Percentiles rank a stretch among this genome's conserved stretches.
phyloP scores from a whole-genome alignment of 2,329 filamentous ascomycete genomes.

The Fusarium duplospermum region DNA sequence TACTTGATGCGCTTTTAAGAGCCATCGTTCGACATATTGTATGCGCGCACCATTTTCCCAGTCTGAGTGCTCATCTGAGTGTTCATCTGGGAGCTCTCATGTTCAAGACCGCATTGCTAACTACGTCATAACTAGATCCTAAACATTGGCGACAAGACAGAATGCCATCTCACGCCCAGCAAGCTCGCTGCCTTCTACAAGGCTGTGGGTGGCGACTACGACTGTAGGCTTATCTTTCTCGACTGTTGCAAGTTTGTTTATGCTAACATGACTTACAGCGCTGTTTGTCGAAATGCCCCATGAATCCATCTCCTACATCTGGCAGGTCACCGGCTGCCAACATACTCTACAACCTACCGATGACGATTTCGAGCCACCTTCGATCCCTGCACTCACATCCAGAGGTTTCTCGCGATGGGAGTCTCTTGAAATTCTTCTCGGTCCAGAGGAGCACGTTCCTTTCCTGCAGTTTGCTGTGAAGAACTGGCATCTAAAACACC shows the following conservation, averaged over 20 bases:
- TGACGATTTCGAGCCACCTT: slow-evolving; percentile 78
- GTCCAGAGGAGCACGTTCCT: slow-evolving; percentile 86
- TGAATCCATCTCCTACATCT: slow-evolving; percentile 87
- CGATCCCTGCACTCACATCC: slow-evolving; percentile 83
- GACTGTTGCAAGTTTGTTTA: not conserved
- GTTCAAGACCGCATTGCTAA: slow-evolving; percentile 27
- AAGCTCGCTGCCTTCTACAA: slow-evolving; percentile 85
- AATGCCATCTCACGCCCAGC: slow-evolving; percentile 67
- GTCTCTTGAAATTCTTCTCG: slow-evolving; percentile 88
- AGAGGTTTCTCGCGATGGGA: slow-evolving; percentile 94
- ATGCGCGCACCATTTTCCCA: slow-evolving; percentile 50
- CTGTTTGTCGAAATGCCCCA: slow-evolving; percentile 84
- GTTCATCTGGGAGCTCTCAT: not conserved
- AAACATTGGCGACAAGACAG: slow-evolving; percentile 68
- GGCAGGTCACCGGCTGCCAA: slow-evolving; percentile 89
- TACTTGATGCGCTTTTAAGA: slow-evolving; percentile 75
- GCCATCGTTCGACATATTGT: slow-evolving; percentile 79
- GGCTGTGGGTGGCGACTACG: slow-evolving; percentile 79
- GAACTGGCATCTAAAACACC: slow-evolving; percentile 80
- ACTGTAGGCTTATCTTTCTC: slow-evolving; percentile 60
- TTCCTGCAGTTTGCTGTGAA: slow-evolving; percentile 85
- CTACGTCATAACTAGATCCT: slow-evolving; percentile 56
- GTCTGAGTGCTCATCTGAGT: not conserved
- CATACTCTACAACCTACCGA: slow-evolving; percentile 84
- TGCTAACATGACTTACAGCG: slow-evolving; percentile 52